These are phyloP conservation scores for Gaeumannomyces tritici DNA, from an alignment of 2,329 filamentous ascomycete genomes.

Conservation along the genomic window DNA sequence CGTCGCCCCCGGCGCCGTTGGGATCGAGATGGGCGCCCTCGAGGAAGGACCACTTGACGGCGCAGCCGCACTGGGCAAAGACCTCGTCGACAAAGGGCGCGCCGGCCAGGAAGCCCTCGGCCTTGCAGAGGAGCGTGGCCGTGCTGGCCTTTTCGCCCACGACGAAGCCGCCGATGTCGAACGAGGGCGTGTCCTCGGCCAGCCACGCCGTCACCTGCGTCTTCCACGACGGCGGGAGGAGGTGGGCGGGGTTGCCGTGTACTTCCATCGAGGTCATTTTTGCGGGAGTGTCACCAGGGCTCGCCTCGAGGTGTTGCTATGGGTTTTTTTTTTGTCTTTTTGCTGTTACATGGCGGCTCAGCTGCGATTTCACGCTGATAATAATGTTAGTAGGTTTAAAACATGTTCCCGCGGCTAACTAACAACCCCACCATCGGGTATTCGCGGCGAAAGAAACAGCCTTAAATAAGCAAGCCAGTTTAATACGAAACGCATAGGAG, in stretches of 20 bases:
- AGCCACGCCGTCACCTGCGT: conserved; percentile 75
- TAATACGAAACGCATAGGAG: background rate
- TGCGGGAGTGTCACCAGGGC: background rate
- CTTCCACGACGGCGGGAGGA: conserved; percentile 82
- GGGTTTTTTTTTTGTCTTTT: too few relatives aligned
- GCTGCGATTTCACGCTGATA: background rate
- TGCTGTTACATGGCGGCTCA: too few relatives aligned
- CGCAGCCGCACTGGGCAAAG: conserved; percentile 80
- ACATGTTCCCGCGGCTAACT: background rate
- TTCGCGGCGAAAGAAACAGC: background rate
- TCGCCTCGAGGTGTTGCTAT: too few relatives aligned
- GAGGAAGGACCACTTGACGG: conserved; percentile 75
- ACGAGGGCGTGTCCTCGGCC: conserved; percentile 89
- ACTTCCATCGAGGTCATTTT: background rate
- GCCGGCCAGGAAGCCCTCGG: conserved; percentile 75
- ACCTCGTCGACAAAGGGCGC: conserved; percentile 94
- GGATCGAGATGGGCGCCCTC: conserved; percentile 59
- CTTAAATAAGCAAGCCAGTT: background rate
- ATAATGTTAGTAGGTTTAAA: background rate
- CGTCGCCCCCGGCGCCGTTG: conserved; percentile 28
- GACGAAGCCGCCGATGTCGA: conserved; percentile 96
- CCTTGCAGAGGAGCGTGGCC: conserved; percentile 61
- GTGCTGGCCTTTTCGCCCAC: conserved; percentile 62
- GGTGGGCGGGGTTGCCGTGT: conserved; percentile 44
- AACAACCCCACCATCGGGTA: background rate